Evolutionary conservation across 2,329 filamentous ascomycete genomes (phyloP).

Genomic region (Podosphaera aphanis): DNA sequence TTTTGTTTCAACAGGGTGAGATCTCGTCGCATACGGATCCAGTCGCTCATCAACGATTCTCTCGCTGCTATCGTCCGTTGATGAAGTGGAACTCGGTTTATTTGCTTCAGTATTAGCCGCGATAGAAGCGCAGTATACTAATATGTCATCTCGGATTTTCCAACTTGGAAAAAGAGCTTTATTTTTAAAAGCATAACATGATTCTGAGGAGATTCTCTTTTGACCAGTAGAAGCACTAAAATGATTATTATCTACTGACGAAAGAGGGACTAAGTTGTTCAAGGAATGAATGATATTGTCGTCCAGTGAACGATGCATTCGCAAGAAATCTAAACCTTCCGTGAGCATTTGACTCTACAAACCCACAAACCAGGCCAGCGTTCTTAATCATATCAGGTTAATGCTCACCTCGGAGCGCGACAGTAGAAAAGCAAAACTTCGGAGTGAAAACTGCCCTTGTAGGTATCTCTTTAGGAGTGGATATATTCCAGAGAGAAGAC

Average conservation of each 20-base stretch:
- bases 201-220: constrained; percentile 29
- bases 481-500: not conserved
- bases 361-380: no score
- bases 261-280: constrained; percentile 65
- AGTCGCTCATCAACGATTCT: constrained; percentile 64
- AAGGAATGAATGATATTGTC: constrained; percentile 86
- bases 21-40: constrained; percentile 74
- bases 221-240: constrained; percentile 30
- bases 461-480: not conserved
- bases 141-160: constrained; percentile 58
- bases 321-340: constrained; percentile 51
- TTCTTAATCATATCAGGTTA: no score
- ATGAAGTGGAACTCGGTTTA: constrained; percentile 37
- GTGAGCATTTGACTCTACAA: not conserved
- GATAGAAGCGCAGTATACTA: constrained; percentile 74
- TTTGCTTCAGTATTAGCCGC: constrained; percentile 71
- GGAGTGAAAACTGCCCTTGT: constrained; percentile 22
- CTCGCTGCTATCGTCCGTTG: constrained; percentile 44
- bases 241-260: constrained; percentile 52
- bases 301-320: constrained; percentile 69
- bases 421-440: constrained; percentile 56
- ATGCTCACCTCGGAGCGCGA: constrained; percentile 37
- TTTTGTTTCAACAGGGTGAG: constrained; percentile 55
- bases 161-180: constrained; percentile 69
- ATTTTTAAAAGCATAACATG: constrained; percentile 53